A percentile compares a stretch with the other conserved stretches of the same genome.
Conservation (phyloP, 768 basidiomycete genomes). For the Amanita inopinata region DNA sequence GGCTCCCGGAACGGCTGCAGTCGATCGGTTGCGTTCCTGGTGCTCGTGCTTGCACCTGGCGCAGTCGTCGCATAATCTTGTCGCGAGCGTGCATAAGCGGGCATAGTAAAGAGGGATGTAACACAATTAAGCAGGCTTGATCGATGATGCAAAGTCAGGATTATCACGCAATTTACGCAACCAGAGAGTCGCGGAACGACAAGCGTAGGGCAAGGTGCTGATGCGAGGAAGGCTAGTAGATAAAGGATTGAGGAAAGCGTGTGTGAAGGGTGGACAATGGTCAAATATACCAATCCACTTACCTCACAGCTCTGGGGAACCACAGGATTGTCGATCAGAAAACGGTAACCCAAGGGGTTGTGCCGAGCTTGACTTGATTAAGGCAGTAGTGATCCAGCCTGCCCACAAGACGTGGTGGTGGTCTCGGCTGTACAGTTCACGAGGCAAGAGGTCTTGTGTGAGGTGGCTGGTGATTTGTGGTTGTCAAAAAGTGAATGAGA, state of each 20-base stretch:
- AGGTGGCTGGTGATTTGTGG: neutral
- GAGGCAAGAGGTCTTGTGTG: neutral
- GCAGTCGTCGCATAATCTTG: conserved; percentile 4
- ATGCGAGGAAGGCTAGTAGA: conserved; percentile 1
- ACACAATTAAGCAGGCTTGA: neutral
- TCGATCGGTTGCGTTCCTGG: conserved; percentile 4
- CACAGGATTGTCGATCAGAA: conserved; percentile 7
- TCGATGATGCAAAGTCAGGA: conserved; percentile 2
- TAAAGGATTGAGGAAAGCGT: neutral
- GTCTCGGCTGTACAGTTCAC: neutral
- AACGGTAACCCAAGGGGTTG: conserved; percentile 2
- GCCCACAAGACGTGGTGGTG: too few species aligned
- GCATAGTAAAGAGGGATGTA: conserved; percentile 2
- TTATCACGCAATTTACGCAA: conserved; percentile 1
- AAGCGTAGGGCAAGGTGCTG: neutral
- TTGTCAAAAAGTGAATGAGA: neutral
- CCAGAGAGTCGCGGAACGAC: neutral
- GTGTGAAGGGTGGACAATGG: conserved; percentile 7
- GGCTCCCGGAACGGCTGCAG: conserved; percentile 11
- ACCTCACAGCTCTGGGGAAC: conserved; percentile 5
- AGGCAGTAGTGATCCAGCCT: neutral
- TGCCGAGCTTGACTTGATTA: conserved; percentile 1
- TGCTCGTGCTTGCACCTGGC: neutral
- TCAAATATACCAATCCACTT: conserved; percentile 6
- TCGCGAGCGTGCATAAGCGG: conserved; percentile 4